A percentile compares a stretch with the other conserved stretches of the same genome.
These are phyloP conservation scores for Paecilomyces formosus DNA, from an alignment of 2,329 filamentous ascomycete species.

Conservation along the genomic window DNA sequence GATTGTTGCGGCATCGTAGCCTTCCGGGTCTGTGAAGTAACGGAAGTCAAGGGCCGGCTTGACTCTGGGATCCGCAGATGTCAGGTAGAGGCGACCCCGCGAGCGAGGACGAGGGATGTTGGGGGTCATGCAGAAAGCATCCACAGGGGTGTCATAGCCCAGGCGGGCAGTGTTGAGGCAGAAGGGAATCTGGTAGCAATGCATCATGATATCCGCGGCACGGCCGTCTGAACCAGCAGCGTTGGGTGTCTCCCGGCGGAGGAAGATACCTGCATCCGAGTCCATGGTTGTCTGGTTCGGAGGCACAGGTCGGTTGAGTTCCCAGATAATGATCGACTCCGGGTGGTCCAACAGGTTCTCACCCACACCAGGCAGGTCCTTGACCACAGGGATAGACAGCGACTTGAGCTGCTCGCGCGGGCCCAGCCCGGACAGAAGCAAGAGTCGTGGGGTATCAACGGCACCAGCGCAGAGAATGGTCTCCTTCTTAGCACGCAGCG, in stretches of 20 bases:
- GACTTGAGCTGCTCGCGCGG: slow-evolving; percentile 44
- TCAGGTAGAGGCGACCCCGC: slow-evolving; percentile 69
- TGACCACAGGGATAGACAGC: slow-evolving; percentile 51
- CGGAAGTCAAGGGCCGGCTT: slow-evolving; percentile 83
- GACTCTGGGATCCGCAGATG: slow-evolving; percentile 63
- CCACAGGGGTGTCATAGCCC: slow-evolving; percentile 62
- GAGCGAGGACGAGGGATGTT: slow-evolving; percentile 81
- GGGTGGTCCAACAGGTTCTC: slow-evolving; percentile 60
- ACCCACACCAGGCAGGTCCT: slow-evolving; percentile 55
- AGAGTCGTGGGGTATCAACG: slow-evolving; percentile 67
- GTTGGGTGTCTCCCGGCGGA: slow-evolving; percentile 67
- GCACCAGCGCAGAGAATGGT: slow-evolving; percentile 75
- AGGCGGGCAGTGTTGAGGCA: slow-evolving; percentile 76
- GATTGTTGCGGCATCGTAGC: slow-evolving; percentile 75
- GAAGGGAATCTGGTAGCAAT: slow-evolving; percentile 94
- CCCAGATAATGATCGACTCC: slow-evolving; percentile 64
- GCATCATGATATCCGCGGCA: slow-evolving; percentile 87
- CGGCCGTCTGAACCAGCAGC: slow-evolving; percentile 63
- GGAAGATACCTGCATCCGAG: slow-evolving; percentile 81
- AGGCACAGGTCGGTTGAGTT: slow-evolving; percentile 71
- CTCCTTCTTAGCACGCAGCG: slow-evolving; percentile 59
- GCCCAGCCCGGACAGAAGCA: slow-evolving; percentile 49
- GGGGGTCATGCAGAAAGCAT: slow-evolving; percentile 89
- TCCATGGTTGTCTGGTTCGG: slow-evolving; percentile 82
- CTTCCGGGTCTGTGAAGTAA: slow-evolving; percentile 81